Evolutionary conservation across 495 filamentous ascomycete species (phyloP), one percentile per base, ranked within the genome.

Genomic region (Trichoderma gamsii): DNA sequence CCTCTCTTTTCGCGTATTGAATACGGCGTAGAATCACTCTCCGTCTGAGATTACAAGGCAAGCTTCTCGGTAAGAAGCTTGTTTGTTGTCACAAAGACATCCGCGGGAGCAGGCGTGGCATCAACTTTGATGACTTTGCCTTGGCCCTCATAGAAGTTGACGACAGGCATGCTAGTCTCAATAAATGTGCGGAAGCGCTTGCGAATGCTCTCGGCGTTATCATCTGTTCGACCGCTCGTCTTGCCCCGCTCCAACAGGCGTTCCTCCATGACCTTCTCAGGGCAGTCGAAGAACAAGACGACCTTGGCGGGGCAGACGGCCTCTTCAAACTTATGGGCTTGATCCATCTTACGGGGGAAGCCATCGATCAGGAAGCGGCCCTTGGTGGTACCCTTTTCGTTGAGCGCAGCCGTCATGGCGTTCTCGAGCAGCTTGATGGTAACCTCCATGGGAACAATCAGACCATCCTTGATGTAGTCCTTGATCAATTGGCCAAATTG

Each of bases 371-470:
- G 81, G 83, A 97, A 97, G 59, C 87, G 85, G 64, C 76, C 77
- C 69, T 83, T 83, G 23, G 76, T 75, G 61, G 69, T 35, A 23
- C 69, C 70, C 21, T 76, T 72, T 32, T 72, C 73, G 35, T 76
- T 68, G 12, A 93, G 83, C 0, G 80, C 79, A 4, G 86, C 86
- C 67, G 82, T 85, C 91, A 99, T 97, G 9, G 93, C 91, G 75
- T 96, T 93, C 77, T 97, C 95, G 4, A 99, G 85, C 18, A 99
- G 77, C 35, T 90, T 88, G 46, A 99, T 89, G n/a, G 95, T 99
- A 25, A 99, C 92, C 75, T 98, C 94, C 94, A 97, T 97, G 12
- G 95, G 95, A 70, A 99, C 95, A 78, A 99, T 99, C 72, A 86
- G 88, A 69, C 95, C 95, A 75, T 99, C 89, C 46, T 86, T 87